Conservation (phyloP, 306 rosid species). For the Prunus padus region DNA sequence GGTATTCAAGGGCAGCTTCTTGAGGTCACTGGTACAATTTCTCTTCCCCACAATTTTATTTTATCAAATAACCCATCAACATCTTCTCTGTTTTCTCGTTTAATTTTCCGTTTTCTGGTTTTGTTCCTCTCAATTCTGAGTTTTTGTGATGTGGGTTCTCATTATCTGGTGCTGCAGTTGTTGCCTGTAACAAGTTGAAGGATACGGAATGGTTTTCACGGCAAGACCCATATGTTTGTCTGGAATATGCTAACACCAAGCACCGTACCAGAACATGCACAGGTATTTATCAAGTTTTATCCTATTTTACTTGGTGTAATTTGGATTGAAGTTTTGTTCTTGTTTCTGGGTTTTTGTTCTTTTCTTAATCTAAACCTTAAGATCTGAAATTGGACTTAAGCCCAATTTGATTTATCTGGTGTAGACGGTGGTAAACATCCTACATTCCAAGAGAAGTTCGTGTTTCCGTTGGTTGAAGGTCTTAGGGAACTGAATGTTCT, state of each 20-base stretch:
- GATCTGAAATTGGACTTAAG: slow-evolving; percentile 20
- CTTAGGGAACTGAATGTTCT: slow-evolving; percentile 61
- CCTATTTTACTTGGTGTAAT: neutral
- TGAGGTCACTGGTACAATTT: slow-evolving; percentile 62
- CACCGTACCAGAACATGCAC: slow-evolving; percentile 78
- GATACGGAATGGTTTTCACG: slow-evolving; percentile 87
- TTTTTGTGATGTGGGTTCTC: neutral
- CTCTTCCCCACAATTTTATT: neutral
- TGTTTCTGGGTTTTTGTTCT: neutral
- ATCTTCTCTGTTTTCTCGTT: neutral
- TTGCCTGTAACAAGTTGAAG: slow-evolving; percentile 71
- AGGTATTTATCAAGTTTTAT: slow-evolving; percentile 31
- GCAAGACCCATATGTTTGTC: slow-evolving; percentile 82
- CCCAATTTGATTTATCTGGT: slow-evolving; percentile 8
- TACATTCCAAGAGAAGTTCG: slow-evolving; percentile 73
- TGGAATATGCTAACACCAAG: slow-evolving; percentile 67
- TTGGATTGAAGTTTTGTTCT: neutral
- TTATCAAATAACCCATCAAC: neutral
- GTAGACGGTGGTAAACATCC: slow-evolving; percentile 79
- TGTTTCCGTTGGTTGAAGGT: slow-evolving; percentile 68
- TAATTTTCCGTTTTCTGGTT: neutral
- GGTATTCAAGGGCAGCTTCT: slow-evolving; percentile 71
- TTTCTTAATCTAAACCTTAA: neutral
- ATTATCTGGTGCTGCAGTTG: slow-evolving; percentile 41
- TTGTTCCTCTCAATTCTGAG: neutral